phyloP scores from a whole-genome alignment of 768 basidiomycete genomes.

The Boletus sp. region DNA sequence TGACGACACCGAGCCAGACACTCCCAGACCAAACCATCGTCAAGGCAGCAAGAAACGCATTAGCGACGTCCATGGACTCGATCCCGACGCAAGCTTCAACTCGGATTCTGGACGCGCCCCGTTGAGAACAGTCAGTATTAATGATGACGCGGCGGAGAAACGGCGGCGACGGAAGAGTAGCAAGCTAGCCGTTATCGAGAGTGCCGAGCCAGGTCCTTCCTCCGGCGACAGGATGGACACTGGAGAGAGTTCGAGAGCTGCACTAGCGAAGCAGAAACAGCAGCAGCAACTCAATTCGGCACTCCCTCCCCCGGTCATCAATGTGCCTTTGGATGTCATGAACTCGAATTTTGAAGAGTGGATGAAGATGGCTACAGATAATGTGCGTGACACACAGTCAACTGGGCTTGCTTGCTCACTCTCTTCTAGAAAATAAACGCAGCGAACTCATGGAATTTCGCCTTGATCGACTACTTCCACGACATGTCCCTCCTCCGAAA shows the following conservation, averaged over 20 bases:
- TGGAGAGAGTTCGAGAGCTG: constrained; percentile 41
- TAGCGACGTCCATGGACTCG: constrained; percentile 48
- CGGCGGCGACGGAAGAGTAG: constrained; percentile 76
- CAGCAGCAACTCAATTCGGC: constrained; percentile 60
- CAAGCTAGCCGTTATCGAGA: constrained; percentile 57
- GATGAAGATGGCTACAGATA: constrained; percentile 99
- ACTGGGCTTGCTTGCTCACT: constrained; percentile 5
- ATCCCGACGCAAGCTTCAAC: constrained; percentile 33
- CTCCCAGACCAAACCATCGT: constrained; percentile 21
- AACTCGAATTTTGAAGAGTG: constrained; percentile 95
- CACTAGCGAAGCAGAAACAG: constrained; percentile 52
- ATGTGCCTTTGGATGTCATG: constrained; percentile 78
- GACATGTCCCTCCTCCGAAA: constrained; percentile 96
- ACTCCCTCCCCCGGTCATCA: constrained; percentile 51
- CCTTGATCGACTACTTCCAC: constrained; percentile 97
- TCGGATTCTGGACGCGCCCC: constrained; percentile 41
- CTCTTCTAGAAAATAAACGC: constrained; percentile 91
- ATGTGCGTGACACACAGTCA: constrained; percentile 48
- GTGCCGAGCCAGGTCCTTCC: constrained; percentile 56
- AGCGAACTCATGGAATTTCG: constrained; percentile 96
- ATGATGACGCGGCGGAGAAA: constrained; percentile 88
- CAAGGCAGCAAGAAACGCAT: constrained; percentile 36
- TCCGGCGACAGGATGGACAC: constrained; percentile 39
- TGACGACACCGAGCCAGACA: constrained; percentile 34
- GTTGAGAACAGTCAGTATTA: constrained; percentile 43